Base-by-base conservation (phyloP, 2,329 filamentous ascomycete species). In the Thelonectria olida region DNA sequence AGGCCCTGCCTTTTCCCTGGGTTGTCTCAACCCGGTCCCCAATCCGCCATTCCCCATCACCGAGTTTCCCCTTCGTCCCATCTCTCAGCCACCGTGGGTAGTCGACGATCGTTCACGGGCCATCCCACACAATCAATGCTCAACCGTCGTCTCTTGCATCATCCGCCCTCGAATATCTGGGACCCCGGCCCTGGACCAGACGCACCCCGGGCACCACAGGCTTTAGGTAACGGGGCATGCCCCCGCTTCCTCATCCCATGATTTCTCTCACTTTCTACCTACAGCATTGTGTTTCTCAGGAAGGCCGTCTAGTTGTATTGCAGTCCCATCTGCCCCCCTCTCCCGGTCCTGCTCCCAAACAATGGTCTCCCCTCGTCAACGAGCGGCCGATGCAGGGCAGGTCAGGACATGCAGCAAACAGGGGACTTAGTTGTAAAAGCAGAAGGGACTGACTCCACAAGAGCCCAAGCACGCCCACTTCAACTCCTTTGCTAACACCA, bases 91-190 rank as follows among this genome's bases (percentile, higher is more conserved):
- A 42, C 19, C 19, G 10, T 22, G 39, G n/a, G 38, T 44, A 22
- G 39, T 20, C 13, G 28, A n/a, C 47, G 31, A 36, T 13, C 25
- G 31, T 38, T 38, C 51, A 39, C 57, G 36, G 50, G 23, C 57
- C 38, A 60, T 60, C 17, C 51, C 51, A 44, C 51, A 51, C 66
- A 62, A 68, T 67, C 64, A 62, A 62, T 54, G 54, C 50, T 67
- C 55, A 61, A 62, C 56, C 48, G 58, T 56, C 61, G 54, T 67
- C 61, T 68, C 69, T 69, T 66, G 62, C 66, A 71, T 70, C 61
- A 66, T 63, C 44, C 59, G 53, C 52, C 55, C 53, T 58, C 49
- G 50, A 54, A 52, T 63, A 61, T 54, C 62, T 49, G 39, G 53
- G 57, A 58, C 64, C 57, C 47, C 49, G 62, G 51, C 45, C 54